Evolutionary conservation across 192 early-diverging fungal species (phyloP).

Genomic region (Coemansia brasiliensis): DNA sequence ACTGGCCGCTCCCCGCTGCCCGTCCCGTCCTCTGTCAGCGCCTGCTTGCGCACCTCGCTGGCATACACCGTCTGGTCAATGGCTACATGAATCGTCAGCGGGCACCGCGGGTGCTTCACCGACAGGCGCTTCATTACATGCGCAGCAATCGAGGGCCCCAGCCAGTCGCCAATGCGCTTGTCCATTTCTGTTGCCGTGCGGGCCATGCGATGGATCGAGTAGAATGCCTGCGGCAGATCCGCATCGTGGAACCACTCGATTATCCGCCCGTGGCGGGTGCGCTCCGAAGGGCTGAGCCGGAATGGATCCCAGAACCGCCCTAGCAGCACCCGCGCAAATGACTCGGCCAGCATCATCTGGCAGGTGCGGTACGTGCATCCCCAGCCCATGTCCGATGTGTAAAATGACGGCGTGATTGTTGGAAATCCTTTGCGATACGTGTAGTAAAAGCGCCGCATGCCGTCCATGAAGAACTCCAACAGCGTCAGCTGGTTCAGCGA

Average conservation of each 20-base stretch:
- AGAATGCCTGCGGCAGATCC: conserved; percentile 38
- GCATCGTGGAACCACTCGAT: conserved; percentile 55
- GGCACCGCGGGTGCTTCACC: conserved; percentile 44
- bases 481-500: conserved; percentile 54
- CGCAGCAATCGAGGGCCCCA: conserved; percentile 55
- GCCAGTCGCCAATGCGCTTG: conserved; percentile 57
- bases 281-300: conserved; percentile 32
- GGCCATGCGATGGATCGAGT: conserved; percentile 56
- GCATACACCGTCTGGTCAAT: conserved; percentile 56
- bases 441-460: conserved; percentile 56
- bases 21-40: conserved; percentile 22
- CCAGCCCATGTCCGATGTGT: conserved; percentile 59
- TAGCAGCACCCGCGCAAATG: conserved; percentile 50
- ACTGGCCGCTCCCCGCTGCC: conserved; percentile 3
- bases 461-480: conserved; percentile 55
- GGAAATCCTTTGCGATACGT: conserved; percentile 55
- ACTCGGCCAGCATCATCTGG: conserved; percentile 57
- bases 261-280: conserved; percentile 37
- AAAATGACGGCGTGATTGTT: conserved; percentile 56
- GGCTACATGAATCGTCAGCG: conserved; percentile 50
- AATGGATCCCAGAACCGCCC: conserved; percentile 54
- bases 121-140: conserved; percentile 55
- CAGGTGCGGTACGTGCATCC: conserved; percentile 58
- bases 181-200: conserved; percentile 53
- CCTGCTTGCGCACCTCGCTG: conserved; percentile 48